Evolutionary conservation across 2,329 filamentous ascomycete species (phyloP), one percentile per base, ranked within the genome.

Genomic region (Aureobasidium zeae): DNA sequence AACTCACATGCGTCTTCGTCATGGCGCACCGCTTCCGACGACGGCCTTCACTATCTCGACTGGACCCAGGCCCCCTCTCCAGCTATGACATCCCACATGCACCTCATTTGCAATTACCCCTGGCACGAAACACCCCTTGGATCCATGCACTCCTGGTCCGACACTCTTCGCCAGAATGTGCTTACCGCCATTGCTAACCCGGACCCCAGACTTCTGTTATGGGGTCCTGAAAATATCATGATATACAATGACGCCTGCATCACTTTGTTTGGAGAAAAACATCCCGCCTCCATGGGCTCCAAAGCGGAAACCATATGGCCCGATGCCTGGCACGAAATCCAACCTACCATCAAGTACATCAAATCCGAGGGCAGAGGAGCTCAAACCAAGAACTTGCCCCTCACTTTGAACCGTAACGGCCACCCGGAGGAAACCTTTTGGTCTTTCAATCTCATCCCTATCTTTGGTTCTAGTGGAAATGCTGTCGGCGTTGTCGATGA

Each of bases 171-270:
- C 3, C 38, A 51, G 9, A 46, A 47, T 17, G 49, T 57, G 2
- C 21, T 57, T 5, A 42, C 50, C 3, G 52, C 56, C 13, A 59
- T 55, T 55, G 46, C 46, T 19, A 57, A 60, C 39, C 55, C 57
- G 2, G 47, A 56, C 21, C 57, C 57, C 1, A 50, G 57, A 5
- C 44, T 58, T 13, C 21, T 61, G 3, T 46, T 60, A 5, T 52
- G 49, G 57, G 59, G 60, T 3, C 43, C 55, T 3, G 54, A 61
- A 1, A 51, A 54, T 11, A 53, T 50, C 26, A 61, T 64, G 56
- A 44, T 64, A 12, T 62, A 63, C 50, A 64, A 64, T 21, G 57
- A 62, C 32, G 47, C 54, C 1, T 62, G 61, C 21, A 51, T 60
- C 7, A 51, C 57, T 22, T 43, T 64, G 5, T 51, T 63, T 7